Evolutionary conservation across 371 early-diverging fungal species (phyloP).

Genomic region (Mortierella sp.): DNA sequence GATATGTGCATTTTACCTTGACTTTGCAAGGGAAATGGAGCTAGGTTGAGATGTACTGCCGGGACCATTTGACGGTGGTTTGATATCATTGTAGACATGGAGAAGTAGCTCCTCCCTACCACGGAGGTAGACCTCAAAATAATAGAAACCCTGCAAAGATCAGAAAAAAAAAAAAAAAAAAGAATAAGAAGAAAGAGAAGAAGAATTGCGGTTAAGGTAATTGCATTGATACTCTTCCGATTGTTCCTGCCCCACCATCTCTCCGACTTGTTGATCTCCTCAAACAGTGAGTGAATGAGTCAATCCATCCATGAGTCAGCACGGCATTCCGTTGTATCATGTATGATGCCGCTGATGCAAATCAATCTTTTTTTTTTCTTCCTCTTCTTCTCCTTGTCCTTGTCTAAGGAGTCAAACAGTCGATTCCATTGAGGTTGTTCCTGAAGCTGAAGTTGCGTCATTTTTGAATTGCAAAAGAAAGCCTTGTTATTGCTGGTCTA

Average conservation of each 20-base stretch:
- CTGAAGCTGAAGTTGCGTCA: not conserved
- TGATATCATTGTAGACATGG: conserved; percentile 62
- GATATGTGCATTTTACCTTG: conserved; percentile 20
- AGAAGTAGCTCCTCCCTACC: conserved; percentile 83
- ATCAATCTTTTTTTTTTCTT: not conserved
- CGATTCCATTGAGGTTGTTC: too few relatives aligned
- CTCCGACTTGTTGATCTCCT: not conserved
- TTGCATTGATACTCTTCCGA: too few relatives aligned
- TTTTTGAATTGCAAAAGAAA: conserved; percentile 3
- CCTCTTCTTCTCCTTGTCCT: too few relatives aligned
- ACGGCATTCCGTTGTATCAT: not conserved
- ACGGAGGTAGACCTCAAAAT: conserved; percentile 80
- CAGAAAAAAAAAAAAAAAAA: conserved; percentile 10
- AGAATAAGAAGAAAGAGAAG: too few relatives aligned
- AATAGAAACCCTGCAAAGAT: conserved; percentile 74
- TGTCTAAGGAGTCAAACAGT: too few relatives aligned
- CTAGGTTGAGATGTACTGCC: conserved; percentile 33
- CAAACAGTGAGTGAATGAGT: too few relatives aligned
- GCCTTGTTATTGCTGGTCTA: conserved; percentile 2
- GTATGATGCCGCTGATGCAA: too few relatives aligned
- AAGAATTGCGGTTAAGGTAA: too few relatives aligned
- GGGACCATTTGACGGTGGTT: conserved; percentile 23
- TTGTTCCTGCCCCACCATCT: not conserved
- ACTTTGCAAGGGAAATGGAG: conserved; percentile 34
- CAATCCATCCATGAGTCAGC: not conserved